These are phyloP conservation scores for Solanum dulcamara DNA, from an alignment of 257 asterid species.

Conservation along the genomic window DNA sequence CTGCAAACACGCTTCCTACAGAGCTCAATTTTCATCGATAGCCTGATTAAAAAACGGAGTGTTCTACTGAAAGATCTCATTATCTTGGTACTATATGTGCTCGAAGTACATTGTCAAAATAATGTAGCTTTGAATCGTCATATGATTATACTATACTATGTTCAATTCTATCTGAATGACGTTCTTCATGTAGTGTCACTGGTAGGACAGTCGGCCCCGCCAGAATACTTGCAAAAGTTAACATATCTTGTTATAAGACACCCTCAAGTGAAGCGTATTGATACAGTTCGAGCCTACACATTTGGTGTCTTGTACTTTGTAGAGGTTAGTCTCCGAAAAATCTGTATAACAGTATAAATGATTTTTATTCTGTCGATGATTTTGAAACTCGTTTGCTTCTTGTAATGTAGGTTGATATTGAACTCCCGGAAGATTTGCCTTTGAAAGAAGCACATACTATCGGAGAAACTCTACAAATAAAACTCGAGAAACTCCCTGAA, in stretches of 20 bases:
- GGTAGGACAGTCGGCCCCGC: constrained; percentile 84
- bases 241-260: constrained; percentile 78
- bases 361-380: not conserved
- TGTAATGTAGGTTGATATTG: constrained; percentile 59
- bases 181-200: constrained; percentile 42
- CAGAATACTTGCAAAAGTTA: constrained; percentile 64
- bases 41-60: not conserved
- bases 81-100: not conserved
- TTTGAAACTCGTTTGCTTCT: not conserved
- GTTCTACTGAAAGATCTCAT: not conserved
- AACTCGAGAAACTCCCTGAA: constrained; percentile 74
- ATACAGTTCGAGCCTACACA: constrained; percentile 93
- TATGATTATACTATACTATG: not conserved
- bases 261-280: constrained; percentile 70
- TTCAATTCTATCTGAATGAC: not conserved
- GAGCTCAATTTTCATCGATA: not conserved
- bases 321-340: constrained; percentile 43
- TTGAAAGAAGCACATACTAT: constrained; percentile 77
- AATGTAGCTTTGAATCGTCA: not conserved
- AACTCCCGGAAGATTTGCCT: constrained; percentile 77
- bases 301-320: constrained; percentile 85
- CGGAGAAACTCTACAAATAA: constrained; percentile 71
- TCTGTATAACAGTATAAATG: not conserved
- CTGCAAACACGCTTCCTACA: no score
- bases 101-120: not conserved